Evolutionary conservation across 2,329 filamentous ascomycete genomes (phyloP), one percentile per base, ranked within the genome.

Genomic region (Phialocephala sp.): DNA sequence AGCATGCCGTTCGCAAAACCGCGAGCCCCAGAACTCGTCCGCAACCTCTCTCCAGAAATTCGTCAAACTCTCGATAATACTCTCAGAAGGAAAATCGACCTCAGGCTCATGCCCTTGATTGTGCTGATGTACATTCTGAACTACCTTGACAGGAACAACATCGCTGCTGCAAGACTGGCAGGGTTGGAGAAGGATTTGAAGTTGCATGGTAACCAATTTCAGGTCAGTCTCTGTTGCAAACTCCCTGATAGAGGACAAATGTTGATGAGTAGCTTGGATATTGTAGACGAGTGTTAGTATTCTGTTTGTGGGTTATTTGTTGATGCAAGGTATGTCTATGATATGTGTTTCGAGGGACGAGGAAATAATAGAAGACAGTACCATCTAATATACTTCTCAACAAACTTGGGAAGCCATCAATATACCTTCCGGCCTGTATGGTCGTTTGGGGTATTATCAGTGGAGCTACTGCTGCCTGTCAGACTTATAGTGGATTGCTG

Each of bases 81-180:
- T 18, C 59, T 69, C 0, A 80, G 84, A 64, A 82, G 84, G 67
- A 92, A 90, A 76, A 86, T 92, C 61, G 90, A 92, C 74, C 70
- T 84, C 9, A 80, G 88, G 59, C 75, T 92, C 35, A 79, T 92
- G 71, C 89, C 89, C 0, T 87, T 88, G 77, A 80, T 91, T 50
- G 85, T 91, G 61, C 71, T 91, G 56, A 90, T 91, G 82, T 91
- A 90, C 70, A 88, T 91, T 69, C 80, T 91, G 79, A 91, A 90
- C 71, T 90, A 89, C 73, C 77, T 90, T 11, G 86, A 88, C 69
- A 67, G 75, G 66, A 87, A 87, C 72, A 87, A 87, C 64, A 86
- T 88, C 63, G 85, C 85, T 2, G 79, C 80, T 27, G 85, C 84
- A 2, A 80, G 82, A 68, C 74, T 88, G 6, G 84, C 82, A 1